A percentile compares a stretch with the other conserved stretches of the same genome.
Evolutionary conservation across 306 rosid genomes (phyloP).

Genomic region (Vigna hirtella): DNA sequence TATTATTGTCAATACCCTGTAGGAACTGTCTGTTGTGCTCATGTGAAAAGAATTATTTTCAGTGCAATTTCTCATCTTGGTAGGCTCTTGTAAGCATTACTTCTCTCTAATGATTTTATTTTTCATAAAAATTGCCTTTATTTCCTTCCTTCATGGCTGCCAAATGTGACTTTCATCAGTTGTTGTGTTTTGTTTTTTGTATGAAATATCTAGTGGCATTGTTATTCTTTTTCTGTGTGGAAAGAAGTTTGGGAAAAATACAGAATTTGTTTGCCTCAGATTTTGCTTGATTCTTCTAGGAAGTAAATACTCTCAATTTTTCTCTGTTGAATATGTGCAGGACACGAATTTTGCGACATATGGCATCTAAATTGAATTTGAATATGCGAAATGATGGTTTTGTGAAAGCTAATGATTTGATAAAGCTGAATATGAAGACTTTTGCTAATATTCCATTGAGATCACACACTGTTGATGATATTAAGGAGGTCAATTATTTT

Average conservation of each 20-base stretch:
- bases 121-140: too few species aligned
- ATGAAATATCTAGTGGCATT: too few species aligned
- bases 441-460: conserved; percentile 75
- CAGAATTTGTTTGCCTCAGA: not conserved
- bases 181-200: too few species aligned
- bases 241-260: conserved; percentile 15
- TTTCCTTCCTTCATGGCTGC: too few species aligned
- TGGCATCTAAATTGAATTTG: conserved; percentile 84
- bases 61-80: too few species aligned
- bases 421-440: conserved; percentile 77
- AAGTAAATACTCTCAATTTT: conserved; percentile 19
- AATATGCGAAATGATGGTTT: conserved; percentile 79
- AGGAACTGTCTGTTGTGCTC: too few species aligned
- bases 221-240: not conserved
- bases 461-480: conserved; percentile 79
- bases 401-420: conserved; percentile 77
- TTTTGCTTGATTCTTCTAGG: not conserved
- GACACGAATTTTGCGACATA: conserved; percentile 86
- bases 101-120: too few species aligned
- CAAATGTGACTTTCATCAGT: too few species aligned
- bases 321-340: conserved; percentile 50
- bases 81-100: too few species aligned
- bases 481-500: conserved; percentile 75
- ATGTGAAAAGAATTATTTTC: too few species aligned
- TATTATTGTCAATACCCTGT: too few species aligned